Percentiles rank a stretch among this genome's conserved stretches.
Evolutionary conservation across 768 basidiomycete genomes (phyloP).

Genomic region (Tricholoma bakamatsutake): DNA sequence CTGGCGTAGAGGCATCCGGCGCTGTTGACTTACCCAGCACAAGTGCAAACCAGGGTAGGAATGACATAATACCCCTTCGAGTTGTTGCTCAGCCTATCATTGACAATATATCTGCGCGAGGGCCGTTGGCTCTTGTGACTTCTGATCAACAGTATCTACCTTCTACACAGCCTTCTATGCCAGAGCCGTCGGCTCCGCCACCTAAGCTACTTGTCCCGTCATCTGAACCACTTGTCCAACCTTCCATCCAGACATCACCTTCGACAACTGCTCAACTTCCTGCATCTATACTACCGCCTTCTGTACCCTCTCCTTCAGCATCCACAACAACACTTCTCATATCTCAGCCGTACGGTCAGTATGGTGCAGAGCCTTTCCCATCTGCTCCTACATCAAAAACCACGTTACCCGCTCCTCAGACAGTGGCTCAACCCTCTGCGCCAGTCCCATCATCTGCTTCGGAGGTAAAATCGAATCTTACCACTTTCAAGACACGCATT

Average conservation of each 20-base stretch:
- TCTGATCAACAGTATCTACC: background rate
- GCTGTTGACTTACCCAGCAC: background rate
- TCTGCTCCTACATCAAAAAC: background rate
- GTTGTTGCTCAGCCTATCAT: background rate
- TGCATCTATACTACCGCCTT: background rate
- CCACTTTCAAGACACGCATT: background rate
- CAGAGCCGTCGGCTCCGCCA: background rate
- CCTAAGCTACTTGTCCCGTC: background rate
- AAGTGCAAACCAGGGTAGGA: background rate
- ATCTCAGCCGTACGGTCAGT: background rate
- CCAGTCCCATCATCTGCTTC: background rate
- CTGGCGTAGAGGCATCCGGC: background rate
- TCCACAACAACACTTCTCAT: background rate
- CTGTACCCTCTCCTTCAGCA: background rate
- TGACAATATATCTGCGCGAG: background rate
- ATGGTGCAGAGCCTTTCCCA: background rate
- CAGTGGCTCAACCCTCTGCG: background rate
- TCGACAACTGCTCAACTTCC: background rate
- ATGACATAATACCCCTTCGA: background rate
- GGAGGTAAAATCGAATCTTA: background rate
- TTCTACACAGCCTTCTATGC: background rate
- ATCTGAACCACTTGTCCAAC: background rate
- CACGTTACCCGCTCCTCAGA: background rate
- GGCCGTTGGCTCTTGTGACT: background rate
- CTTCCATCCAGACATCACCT: background rate